Base-by-base conservation (phyloP, 2,329 filamentous ascomycete genomes). In the Canariomyces notabilis region DNA sequence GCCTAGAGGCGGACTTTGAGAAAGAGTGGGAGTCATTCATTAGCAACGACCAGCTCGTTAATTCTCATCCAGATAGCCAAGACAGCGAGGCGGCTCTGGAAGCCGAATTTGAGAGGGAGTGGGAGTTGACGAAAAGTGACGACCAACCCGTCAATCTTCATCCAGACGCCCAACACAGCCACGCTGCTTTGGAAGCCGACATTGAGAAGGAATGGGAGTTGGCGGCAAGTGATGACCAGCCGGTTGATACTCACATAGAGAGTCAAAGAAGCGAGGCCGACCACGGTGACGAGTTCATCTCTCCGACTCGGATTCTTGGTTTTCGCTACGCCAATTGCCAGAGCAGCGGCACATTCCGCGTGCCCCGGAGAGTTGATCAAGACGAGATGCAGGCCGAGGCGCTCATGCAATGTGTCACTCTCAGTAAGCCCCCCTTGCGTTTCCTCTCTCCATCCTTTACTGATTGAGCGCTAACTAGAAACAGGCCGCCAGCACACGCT, bases 91-190 rank as follows among this genome's bases (percentile, higher is more conserved):
- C 34, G 18, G 8, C 21, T 15, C 32, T 34, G 35, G 26, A 48
- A 29, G 8, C 26, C 4, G 26, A 29, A 8, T 29, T 29, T 29
- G 26, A 9, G 7, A 12, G 8, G 7, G 34, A 15, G 32, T 48
- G 48, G 46, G 42, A 51, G 26, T 19, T 35, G 21, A 32, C 20
- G 22, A 15, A 33, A 44, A 22, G 19, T 46, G 8, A 39, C 23
- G 40, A 42, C 32, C 52, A 49, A 33, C 45, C 48, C 26, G 44
- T 53, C 52, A 50, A 54, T 54, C 21, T 44, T 44, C 38, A 42
- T 38, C 33, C 49, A 54, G 49, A 22, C 15, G 41, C 33, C n/a
- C 33, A 26, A 32, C 34, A 23, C 18, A 22, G 23, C 20, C 19
- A 29, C 21, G 16, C 34, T 18, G 8, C 21, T 15, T 26, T 34